phyloP scores from a whole-genome alignment of 2,329 filamentous ascomycete genomes.

The Fusarium udum region DNA sequence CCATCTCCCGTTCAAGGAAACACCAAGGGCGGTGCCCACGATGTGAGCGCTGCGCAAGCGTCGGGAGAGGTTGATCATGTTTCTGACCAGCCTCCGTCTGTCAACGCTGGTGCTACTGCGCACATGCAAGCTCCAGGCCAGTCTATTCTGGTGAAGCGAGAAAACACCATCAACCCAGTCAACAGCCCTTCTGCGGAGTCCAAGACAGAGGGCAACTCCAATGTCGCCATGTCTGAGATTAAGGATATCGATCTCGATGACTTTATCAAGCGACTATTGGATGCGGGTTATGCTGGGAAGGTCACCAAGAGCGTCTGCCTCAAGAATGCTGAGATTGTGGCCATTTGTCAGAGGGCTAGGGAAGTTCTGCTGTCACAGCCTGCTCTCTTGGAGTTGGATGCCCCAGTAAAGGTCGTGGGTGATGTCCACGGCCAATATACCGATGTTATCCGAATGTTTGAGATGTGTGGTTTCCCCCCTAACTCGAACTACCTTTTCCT shows the following conservation, averaged over 20 bases:
- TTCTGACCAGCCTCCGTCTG: conserved; percentile 86
- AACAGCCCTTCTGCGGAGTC: conserved; percentile 58
- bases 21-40: conserved; percentile 76
- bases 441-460: conserved; percentile 94
- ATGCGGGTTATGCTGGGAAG: conserved; percentile 95
- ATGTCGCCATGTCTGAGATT: conserved; percentile 86
- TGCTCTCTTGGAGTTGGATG: conserved; percentile 88
- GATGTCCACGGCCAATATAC: conserved; percentile 99
- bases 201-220: conserved; percentile 56
- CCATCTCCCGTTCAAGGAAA: conserved; percentile 88
- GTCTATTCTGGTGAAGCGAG: conserved; percentile 87
- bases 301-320: conserved; percentile 97
- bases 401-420: conserved; percentile 99
- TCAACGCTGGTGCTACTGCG: conserved; percentile 65
- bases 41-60: conserved; percentile 82
- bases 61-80: conserved; percentile 94
- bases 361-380: conserved; percentile 93
- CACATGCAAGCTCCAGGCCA: conserved; percentile 78
- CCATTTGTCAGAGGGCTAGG: conserved; percentile 88
- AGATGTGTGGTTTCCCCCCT: conserved; percentile 98
- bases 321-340: conserved; percentile 96
- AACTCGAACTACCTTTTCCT: conserved; percentile 99
- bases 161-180: conserved; percentile 75
- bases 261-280: conserved; percentile 92
- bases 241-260: conserved; percentile 96